phyloP scores from a whole-genome alignment of 768 basidiomycete genomes.

The Termitomyces heimii region DNA sequence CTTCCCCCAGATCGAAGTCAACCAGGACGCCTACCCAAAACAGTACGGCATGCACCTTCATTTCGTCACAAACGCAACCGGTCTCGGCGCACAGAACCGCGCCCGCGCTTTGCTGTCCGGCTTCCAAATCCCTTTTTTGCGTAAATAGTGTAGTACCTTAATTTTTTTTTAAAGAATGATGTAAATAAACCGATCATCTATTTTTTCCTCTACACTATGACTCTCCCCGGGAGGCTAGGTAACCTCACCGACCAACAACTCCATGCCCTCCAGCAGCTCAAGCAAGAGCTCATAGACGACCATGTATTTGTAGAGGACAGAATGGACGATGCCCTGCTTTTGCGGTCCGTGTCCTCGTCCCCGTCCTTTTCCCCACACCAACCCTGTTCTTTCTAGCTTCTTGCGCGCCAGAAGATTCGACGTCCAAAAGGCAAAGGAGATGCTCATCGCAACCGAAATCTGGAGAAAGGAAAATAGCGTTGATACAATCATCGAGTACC shows the following conservation, averaged over 20 bases:
- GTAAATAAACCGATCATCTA: too few species aligned
- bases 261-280: slow-evolving; percentile 62
- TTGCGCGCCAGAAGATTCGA: slow-evolving; percentile 93
- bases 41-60: slow-evolving; percentile 91
- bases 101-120: slow-evolving; percentile 86
- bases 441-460: slow-evolving; percentile 76
- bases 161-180: too few species aligned
- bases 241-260: slow-evolving; percentile 61
- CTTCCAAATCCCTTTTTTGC: slow-evolving; percentile 83
- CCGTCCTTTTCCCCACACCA: not conserved
- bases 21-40: slow-evolving; percentile 83
- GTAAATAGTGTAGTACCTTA: slow-evolving; percentile 33
- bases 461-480: slow-evolving; percentile 89
- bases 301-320: slow-evolving; percentile 54
- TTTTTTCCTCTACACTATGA: too few species aligned
- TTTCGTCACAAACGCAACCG: slow-evolving; percentile 84
- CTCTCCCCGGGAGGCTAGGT: slow-evolving; percentile 66
- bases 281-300: slow-evolving; percentile 54
- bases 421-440: slow-evolving; percentile 71
- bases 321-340: slow-evolving; percentile 64
- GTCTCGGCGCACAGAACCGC: slow-evolving; percentile 85
- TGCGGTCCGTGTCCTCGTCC: slow-evolving; percentile 34
- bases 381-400: slow-evolving; percentile 48
- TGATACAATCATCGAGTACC: slow-evolving; percentile 66
- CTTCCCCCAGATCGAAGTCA: slow-evolving; percentile 96